These are phyloP conservation scores for Peniophora sp. DNA, from an alignment of 1,284 basidiomycete species.

Conservation along the genomic window DNA sequence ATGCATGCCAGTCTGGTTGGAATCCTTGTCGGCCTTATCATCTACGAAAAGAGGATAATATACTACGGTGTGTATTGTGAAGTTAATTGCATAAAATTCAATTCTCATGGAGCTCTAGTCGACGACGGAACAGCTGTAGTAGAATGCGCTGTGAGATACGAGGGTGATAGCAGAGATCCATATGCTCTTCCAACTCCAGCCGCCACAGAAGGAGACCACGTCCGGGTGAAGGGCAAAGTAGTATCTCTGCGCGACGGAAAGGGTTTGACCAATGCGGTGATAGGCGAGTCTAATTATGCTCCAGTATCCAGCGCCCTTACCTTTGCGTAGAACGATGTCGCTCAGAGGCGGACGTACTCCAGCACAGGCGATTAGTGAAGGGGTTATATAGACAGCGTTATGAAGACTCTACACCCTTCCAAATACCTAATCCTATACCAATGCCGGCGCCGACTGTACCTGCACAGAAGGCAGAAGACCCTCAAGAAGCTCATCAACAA, in stretches of 20 bases:
- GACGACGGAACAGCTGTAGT: constrained; percentile 68
- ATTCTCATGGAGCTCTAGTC: constrained; percentile 29
- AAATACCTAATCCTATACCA: no score
- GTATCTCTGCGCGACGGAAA: background rate
- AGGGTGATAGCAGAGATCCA: background rate
- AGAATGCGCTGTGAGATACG: constrained; percentile 46
- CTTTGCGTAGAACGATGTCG: background rate
- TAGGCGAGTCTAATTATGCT: background rate
- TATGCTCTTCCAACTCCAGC: background rate
- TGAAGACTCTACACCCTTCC: no score
- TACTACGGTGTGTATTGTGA: constrained; percentile 40
- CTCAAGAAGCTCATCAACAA: no score
- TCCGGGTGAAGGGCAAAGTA: background rate
- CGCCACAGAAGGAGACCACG: background rate
- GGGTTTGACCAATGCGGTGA: background rate
- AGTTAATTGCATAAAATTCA: background rate
- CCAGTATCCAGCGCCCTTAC: background rate
- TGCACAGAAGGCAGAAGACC: no score
- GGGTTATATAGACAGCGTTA: no score
- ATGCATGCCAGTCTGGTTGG: constrained; percentile 52
- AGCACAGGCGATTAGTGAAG: no score
- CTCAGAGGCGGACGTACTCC: no score
- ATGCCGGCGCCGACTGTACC: no score
- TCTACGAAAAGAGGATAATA: constrained; percentile 48
- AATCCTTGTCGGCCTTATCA: constrained; percentile 52